phyloP scores from a whole-genome alignment of 2,329 filamentous ascomycete species.

The Fusarium oxysporum region DNA sequence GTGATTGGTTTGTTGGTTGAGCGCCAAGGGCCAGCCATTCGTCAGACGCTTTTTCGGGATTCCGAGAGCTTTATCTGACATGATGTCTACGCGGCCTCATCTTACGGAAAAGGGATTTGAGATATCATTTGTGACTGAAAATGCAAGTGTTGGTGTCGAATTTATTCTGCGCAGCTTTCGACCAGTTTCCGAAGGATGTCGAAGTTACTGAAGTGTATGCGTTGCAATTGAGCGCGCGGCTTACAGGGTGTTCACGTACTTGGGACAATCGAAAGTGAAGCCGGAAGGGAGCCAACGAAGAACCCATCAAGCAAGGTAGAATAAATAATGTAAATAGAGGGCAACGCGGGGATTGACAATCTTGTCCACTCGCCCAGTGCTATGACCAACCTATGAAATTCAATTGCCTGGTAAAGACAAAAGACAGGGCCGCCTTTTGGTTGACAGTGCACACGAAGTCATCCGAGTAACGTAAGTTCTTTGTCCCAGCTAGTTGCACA shows the following conservation, averaged over 20 bases:
- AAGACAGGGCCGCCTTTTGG: accelerated
- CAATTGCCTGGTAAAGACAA: background rate
- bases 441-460: background rate
- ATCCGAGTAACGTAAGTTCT: accelerated
- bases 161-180: accelerated
- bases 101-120: background rate
- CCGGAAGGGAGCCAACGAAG: accelerated
- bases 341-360: accelerated
- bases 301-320: accelerated
- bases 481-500: too few species aligned
- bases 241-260: accelerated
- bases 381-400: accelerated
- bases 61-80: background rate
- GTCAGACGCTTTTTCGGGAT: background rate
- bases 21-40: background rate
- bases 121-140: background rate
- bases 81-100: background rate
- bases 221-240: accelerated
- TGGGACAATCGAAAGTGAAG: accelerated
- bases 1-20: background rate
- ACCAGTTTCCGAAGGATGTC: accelerated
- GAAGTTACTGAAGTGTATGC: too few species aligned
- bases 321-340: accelerated
- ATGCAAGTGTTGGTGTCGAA: too few species aligned
- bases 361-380: accelerated